A percentile compares a stretch with the other conserved stretches of the same genome.
Conservation (phyloP, 179 eudicot genomes). For the Nepenthes alata region DNA sequence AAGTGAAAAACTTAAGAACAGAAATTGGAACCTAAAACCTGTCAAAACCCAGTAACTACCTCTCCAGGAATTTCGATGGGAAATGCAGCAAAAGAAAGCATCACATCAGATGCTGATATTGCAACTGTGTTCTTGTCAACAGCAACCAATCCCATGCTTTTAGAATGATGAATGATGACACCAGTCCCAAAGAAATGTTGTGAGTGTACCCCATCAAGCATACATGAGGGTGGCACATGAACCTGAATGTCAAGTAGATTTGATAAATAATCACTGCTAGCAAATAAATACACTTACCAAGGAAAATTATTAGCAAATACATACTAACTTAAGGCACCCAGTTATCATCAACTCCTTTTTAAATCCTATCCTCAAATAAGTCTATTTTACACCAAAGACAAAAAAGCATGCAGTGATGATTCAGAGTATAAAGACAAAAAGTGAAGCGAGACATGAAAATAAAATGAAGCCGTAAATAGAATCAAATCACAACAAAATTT, state of each 20-base stretch:
- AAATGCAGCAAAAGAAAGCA: constrained; percentile 93
- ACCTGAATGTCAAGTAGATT: constrained; percentile 39
- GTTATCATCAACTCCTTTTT: too few relatives aligned
- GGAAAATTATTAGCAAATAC: neutral
- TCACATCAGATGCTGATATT: constrained; percentile 71
- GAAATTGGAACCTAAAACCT: neutral
- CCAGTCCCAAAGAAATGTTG: constrained; percentile 96
- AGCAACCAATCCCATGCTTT: constrained; percentile 72
- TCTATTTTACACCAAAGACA: too few relatives aligned
- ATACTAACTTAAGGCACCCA: neutral
- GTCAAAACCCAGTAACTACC: constrained; percentile 24
- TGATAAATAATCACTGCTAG: neutral
- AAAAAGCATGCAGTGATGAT: too few relatives aligned
- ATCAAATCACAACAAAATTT: too few relatives aligned
- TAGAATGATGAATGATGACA: constrained; percentile 74
- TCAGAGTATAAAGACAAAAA: too few relatives aligned
- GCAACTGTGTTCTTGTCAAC: constrained; percentile 98
- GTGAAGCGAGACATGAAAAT: too few relatives aligned
- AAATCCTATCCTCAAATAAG: too few relatives aligned
- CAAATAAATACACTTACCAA: neutral
- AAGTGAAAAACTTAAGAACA: constrained; percentile 1
- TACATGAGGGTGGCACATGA: constrained; percentile 91
- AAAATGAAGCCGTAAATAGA: too few relatives aligned
- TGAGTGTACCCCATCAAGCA: constrained; percentile 93
- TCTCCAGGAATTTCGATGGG: constrained; percentile 96